phyloP scores from a whole-genome alignment of 495 filamentous ascomycete genomes.

The Geopyxis carbonaria region DNA sequence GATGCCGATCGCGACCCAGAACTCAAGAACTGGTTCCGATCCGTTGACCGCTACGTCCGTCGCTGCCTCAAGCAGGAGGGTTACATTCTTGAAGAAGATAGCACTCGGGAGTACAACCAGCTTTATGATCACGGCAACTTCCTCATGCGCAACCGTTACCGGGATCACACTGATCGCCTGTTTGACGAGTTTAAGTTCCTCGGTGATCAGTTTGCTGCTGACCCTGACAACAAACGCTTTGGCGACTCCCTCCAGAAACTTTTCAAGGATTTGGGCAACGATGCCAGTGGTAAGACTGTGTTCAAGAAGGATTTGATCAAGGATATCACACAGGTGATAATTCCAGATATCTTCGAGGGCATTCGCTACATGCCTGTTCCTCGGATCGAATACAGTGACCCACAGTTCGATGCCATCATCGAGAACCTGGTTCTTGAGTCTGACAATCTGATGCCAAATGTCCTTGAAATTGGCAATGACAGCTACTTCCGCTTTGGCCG shows the following conservation, averaged over 20 bases:
- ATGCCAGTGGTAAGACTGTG: constrained; percentile 60
- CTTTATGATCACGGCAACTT: constrained; percentile 77
- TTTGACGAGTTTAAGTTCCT: constrained; percentile 82
- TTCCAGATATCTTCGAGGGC: constrained; percentile 72
- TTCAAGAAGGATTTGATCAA: constrained; percentile 89
- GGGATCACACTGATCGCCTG: constrained; percentile 70
- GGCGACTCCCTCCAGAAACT: constrained; percentile 59
- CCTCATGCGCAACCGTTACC: constrained; percentile 77
- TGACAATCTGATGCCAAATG: constrained; percentile 93
- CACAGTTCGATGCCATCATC: constrained; percentile 66
- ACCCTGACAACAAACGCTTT: constrained; percentile 71
- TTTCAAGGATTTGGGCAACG: constrained; percentile 72
- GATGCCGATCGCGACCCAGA: constrained; percentile 83
- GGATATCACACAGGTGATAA: constrained; percentile 70
- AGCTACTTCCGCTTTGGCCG: constrained; percentile 94
- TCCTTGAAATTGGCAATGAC: constrained; percentile 75
- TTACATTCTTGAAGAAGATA: constrained; percentile 70
- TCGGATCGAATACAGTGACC: constrained; percentile 81
- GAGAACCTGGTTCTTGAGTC: constrained; percentile 92
- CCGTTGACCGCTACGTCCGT: constrained; percentile 58
- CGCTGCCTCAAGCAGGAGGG: constrained; percentile 76
- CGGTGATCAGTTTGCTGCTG: constrained; percentile 71
- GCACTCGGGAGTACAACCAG: constrained; percentile 65
- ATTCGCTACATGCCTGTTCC: constrained; percentile 86
- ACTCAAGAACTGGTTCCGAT: constrained; percentile 76